A percentile compares a stretch with the other conserved stretches of the same genome.
phyloP scores from a whole-genome alignment of 768 basidiomycete genomes.

The Mrakia gelida region DNA sequence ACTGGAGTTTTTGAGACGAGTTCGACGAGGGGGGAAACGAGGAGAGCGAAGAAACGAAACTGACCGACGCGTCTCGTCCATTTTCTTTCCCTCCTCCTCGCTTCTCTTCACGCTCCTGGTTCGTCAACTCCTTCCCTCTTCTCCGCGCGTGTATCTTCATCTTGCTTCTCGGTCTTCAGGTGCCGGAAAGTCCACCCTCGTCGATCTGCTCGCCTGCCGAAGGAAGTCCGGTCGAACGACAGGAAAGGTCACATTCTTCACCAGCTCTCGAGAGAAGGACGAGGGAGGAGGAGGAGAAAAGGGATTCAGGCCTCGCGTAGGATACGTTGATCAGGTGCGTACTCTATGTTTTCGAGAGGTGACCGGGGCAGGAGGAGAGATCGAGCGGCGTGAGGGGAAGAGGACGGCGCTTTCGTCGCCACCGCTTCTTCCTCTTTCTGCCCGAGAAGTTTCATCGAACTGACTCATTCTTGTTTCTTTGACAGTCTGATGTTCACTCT shows the following conservation, averaged over 20 bases:
- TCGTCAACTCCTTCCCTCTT: too few species aligned
- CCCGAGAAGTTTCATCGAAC: background rate
- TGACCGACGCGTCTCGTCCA: background rate
- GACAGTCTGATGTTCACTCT: conserved; percentile 75
- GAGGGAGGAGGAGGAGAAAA: too few species aligned
- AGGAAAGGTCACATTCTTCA: conserved; percentile 61
- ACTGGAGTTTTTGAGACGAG: too few species aligned
- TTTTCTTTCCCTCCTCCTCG: background rate
- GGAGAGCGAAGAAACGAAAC: too few species aligned
- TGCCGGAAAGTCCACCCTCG: conserved; percentile 85
- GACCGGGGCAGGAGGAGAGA: too few species aligned
- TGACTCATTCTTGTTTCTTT: conserved; percentile 36
- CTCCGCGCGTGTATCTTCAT: background rate
- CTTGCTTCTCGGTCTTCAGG: conserved; percentile 44
- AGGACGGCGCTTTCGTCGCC: too few species aligned
- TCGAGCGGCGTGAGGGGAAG: too few species aligned
- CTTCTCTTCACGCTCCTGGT: too few species aligned
- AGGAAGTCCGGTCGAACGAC: conserved; percentile 65
- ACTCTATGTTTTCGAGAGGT: too few species aligned
- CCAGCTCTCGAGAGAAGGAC: conserved; percentile 25
- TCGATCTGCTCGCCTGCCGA: conserved; percentile 84
- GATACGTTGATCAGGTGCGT: conserved; percentile 13
- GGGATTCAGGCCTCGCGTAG: too few species aligned
- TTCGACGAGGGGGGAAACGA: too few species aligned
- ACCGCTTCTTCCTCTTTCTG: background rate